Base-by-base conservation (phyloP, 2,329 filamentous ascomycete species). In the Curvularia lunata region DNA sequence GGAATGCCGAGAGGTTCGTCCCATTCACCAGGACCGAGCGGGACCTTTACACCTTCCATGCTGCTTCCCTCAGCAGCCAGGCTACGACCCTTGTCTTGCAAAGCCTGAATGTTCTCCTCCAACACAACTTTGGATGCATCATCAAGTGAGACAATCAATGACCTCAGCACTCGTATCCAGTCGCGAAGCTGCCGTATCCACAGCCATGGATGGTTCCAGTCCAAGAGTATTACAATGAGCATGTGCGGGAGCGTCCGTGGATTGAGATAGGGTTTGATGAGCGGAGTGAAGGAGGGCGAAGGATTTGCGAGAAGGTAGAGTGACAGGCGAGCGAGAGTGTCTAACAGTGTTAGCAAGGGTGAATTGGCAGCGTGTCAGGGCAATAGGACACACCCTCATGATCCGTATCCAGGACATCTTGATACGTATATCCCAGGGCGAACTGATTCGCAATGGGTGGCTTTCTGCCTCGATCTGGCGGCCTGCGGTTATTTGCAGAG, bases 181-280 rank as follows among this genome's bases (percentile, higher is more conserved):
- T 90, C 90, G 71, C 91, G 86, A 56, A 99, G 81, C 77, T 97
- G 90, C 58, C 91, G 86, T 72, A 97, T 85, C 92, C 96, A 99
- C 62, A 88, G 83, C 88, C 95, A 97, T 13, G 95, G 95, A 73
- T 95, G 88, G 57, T 91, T 89, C 95, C 95, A 99, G 80, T 97
- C 93, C 42, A 99, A 84, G n/a, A 99, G 82, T 69, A 99, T 88
- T 61, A 96, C 91, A 62, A 98, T 71, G 25, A 96, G 84, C 46
- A 91, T 96, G 75, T 96, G 90, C 28, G 91, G 88, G 72, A 97
- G 90, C 6, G 91, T 89, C 76, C 91, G 86, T 42, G 91, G 88
- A 18, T 90, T 96, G 59, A 97, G 84, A 50, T 97, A 89, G 23
- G 93, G 92, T 66, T 88, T 88, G 59, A 97, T 83, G 54, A 97